Percentiles rank a stretch among this genome's conserved stretches.
Evolutionary conservation across 2,329 filamentous ascomycete genomes (phyloP).

Genomic region (Pestalotiopsis sp.): DNA sequence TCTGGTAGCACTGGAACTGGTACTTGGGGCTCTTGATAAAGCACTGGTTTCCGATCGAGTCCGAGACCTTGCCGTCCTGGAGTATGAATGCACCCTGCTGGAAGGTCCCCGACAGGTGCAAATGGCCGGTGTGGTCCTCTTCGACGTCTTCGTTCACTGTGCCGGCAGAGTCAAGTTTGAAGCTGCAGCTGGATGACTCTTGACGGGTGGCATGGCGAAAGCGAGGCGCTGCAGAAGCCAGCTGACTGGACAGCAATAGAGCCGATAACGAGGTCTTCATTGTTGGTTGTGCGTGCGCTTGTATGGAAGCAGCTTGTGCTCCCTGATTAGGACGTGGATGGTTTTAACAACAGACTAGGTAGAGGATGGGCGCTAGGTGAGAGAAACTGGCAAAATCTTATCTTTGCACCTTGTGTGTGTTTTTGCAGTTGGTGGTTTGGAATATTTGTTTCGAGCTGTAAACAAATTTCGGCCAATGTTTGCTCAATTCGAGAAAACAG

Average conservation of each 20-base stretch:
- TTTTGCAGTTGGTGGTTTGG: no score
- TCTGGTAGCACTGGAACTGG: conserved; percentile 27
- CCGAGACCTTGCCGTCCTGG: conserved; percentile 25
- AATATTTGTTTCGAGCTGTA: no score
- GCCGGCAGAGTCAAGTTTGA: conserved; percentile 27
- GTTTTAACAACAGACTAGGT: no score
- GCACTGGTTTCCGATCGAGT: conserved; percentile 26
- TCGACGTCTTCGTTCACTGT: conserved; percentile 22
- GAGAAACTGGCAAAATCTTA: no score
- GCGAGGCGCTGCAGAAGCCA: background rate
- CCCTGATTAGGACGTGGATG: no score
- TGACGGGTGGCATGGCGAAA: background rate
- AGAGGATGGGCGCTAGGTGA: no score
- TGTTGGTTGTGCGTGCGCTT: background rate
- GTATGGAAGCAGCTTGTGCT: no score
- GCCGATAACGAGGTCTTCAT: conserved; percentile 2
- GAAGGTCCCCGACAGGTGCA: conserved; percentile 26
- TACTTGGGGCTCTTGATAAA: conserved; percentile 26
- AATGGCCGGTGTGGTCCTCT: conserved; percentile 25
- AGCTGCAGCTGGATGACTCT: conserved; percentile 23
- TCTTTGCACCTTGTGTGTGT: no score
- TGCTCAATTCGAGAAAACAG: background rate
- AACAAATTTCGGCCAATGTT: background rate
- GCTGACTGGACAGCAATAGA: background rate
- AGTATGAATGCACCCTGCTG: conserved; percentile 29